Conservation (phyloP, 2,329 filamentous ascomycete genomes). For the Cercospora zeina region DNA sequence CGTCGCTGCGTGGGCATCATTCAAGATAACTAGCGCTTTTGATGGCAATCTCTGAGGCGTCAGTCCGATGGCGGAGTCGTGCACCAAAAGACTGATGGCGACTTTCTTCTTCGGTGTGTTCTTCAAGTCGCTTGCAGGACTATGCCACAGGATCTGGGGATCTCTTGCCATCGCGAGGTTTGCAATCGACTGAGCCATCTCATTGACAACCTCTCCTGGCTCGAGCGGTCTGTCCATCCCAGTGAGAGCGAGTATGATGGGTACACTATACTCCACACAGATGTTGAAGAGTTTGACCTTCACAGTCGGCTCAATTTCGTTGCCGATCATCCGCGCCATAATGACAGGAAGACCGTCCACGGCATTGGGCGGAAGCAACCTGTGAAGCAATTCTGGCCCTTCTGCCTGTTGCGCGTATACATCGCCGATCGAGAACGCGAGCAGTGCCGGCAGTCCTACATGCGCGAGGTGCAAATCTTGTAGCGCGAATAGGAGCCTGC, state of each 20-base stretch:
- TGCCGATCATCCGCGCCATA: slow-evolving; percentile 86
- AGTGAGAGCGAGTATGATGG: slow-evolving; percentile 76
- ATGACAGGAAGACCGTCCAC: slow-evolving; percentile 62
- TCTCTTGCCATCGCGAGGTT: slow-evolving; percentile 58
- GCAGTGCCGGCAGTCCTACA: slow-evolving; percentile 78
- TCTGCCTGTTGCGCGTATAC: slow-evolving; percentile 59
- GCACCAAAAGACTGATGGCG: slow-evolving; percentile 71
- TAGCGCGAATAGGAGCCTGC: slow-evolving; percentile 59
- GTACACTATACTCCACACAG: slow-evolving; percentile 83
- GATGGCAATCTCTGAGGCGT: slow-evolving; percentile 75
- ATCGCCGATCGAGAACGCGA: slow-evolving; percentile 71
- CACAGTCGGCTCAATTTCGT: slow-evolving; percentile 88
- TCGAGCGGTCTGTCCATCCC: slow-evolving; percentile 53
- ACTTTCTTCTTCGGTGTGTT: slow-evolving; percentile 46
- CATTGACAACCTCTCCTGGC: slow-evolving; percentile 64
- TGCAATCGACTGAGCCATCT: slow-evolving; percentile 74
- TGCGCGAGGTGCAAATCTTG: slow-evolving; percentile 71
- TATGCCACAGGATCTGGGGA: slow-evolving; percentile 45
- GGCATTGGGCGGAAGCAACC: slow-evolving; percentile 49
- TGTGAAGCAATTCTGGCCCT: slow-evolving; percentile 70
- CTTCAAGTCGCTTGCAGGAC: slow-evolving; percentile 30
- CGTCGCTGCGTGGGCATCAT: slow-evolving; percentile 72
- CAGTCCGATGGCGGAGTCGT: slow-evolving; percentile 79
- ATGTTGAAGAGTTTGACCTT: slow-evolving; percentile 85
- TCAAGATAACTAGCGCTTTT: slow-evolving; percentile 76